These are phyloP conservation scores for Cladorrhinum sp. DNA, from an alignment of 2,329 filamentous ascomycete genomes.

Conservation along the genomic window DNA sequence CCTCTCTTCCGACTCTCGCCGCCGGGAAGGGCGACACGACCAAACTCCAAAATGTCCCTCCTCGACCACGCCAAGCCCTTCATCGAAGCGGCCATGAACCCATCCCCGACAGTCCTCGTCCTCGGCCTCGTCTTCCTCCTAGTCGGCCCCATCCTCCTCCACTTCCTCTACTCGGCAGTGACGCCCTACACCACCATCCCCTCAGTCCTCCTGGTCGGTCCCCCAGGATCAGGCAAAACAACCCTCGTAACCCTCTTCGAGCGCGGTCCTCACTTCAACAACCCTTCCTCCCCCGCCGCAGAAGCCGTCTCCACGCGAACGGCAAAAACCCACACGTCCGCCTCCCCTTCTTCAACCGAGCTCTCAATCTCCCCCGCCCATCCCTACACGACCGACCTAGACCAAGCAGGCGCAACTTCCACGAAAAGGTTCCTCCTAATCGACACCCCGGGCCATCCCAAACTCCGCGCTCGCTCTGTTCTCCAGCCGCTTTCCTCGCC, in stretches of 20 bases:
- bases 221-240: conserved; percentile 83
- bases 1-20: background rate
- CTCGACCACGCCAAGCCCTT: conserved; percentile 30
- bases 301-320: conserved; percentile 28
- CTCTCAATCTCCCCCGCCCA: conserved; percentile 49
- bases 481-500: conserved; percentile 45
- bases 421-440: conserved; percentile 67
- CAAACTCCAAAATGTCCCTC: conserved; percentile 17
- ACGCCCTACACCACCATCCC: conserved; percentile 67
- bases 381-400: conserved; percentile 53
- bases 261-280: too few species aligned
- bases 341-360: conserved; percentile 50
- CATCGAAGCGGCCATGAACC: conserved; percentile 55
- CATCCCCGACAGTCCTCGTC: conserved; percentile 60
- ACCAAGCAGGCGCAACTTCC: conserved; percentile 53
- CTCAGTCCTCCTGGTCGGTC: conserved; percentile 76
- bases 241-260: conserved; percentile 74
- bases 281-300: conserved; percentile 24
- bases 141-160: conserved; percentile 71
- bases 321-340: conserved; percentile 53
- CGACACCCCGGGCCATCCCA: conserved; percentile 94
- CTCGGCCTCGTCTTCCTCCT: conserved; percentile 70
- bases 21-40: background rate
- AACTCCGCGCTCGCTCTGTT: conserved; percentile 69
- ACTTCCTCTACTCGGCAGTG: conserved; percentile 68